Evolutionary conservation across 2,329 filamentous ascomycete species (phyloP).

Genomic region (Arthroderma sp.): DNA sequence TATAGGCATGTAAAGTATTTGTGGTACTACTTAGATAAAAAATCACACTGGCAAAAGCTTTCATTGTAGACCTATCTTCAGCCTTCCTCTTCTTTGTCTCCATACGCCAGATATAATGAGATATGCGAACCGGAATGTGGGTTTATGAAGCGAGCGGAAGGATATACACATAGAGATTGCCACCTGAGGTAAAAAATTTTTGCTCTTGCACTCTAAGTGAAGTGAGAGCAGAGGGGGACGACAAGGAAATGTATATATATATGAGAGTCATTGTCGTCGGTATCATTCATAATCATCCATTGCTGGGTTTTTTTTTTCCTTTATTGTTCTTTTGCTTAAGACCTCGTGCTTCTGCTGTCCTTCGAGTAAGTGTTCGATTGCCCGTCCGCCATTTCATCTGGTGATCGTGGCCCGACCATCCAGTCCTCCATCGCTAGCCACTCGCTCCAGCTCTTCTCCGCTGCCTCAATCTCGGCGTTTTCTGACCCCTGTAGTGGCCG

Average conservation of each 20-base stretch:
- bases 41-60: too few species aligned
- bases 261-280: not conserved
- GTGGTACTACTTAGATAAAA: too few species aligned
- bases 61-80: not conserved
- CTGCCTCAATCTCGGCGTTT: conserved; percentile 67
- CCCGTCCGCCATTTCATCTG: conserved; percentile 35
- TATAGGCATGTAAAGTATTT: too few species aligned
- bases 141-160: not conserved
- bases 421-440: conserved; percentile 97
- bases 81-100: not conserved
- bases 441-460: conserved; percentile 79
- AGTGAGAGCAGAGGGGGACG: not conserved
- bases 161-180: not conserved
- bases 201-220: not conserved
- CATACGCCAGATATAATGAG: not conserved
- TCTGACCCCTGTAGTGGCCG: conserved; percentile 65
- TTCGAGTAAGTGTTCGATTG: conserved; percentile 18
- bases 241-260: not conserved
- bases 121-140: not conserved
- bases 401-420: conserved; percentile 82
- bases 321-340: not conserved
- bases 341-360: not conserved
- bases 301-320: not conserved
- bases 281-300: conserved; percentile 1
- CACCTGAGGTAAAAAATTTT: not conserved